Base-by-base conservation (phyloP, 1,284 basidiomycete genomes). In the Boletellus deceptivus region DNA sequence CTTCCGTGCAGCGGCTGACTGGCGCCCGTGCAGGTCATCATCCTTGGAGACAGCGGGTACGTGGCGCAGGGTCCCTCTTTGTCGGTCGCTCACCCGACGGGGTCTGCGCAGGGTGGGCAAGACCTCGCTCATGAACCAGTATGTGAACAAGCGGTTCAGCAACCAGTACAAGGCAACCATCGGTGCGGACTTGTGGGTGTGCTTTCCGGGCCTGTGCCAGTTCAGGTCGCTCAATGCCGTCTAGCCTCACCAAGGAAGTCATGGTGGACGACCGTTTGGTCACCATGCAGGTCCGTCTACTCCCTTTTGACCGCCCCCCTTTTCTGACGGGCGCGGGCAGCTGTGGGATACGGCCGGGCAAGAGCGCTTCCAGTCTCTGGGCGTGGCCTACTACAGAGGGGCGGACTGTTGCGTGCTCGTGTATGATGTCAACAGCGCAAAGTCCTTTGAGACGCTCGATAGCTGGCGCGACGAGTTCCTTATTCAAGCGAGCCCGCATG, bases 101-200 rank as follows among this genome's bases (percentile, higher is more conserved):
- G 38, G 46, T 27, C 34, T 29, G n/a, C 47, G 22, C 34, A 97
- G 96, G 55, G 97, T 99, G 71, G 97, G 96, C 48, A 99, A 99
- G 89, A 99, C 96, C 44, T 99, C 96, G 38, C 84, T 99, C 64
- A 99, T 99, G 97, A 99, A 98, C 79, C 97, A 99, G 78, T 99
- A 98, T 78, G 97, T 99, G 64, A 99, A 99, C 86, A 99, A 98
- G 75, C 89, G 97, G 59, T 99, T 99, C 76, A 96, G 91, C 67
- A 98, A 96, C 72, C 96, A 98, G 73, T 99, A 99, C 83, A 99
- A 99, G 78, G 95, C 94, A 11, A 97, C 93, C 55, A 95, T 96
- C 68, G 92, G 91, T 59, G 86, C 87, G 55, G 90, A 92, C 76
- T 92, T 92, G 89, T 91, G 72, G 60, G 88, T 78, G 55, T 38